phyloP scores from a whole-genome alignment of 2,329 filamentous ascomycete species.

The Aspergillus sp. region DNA sequence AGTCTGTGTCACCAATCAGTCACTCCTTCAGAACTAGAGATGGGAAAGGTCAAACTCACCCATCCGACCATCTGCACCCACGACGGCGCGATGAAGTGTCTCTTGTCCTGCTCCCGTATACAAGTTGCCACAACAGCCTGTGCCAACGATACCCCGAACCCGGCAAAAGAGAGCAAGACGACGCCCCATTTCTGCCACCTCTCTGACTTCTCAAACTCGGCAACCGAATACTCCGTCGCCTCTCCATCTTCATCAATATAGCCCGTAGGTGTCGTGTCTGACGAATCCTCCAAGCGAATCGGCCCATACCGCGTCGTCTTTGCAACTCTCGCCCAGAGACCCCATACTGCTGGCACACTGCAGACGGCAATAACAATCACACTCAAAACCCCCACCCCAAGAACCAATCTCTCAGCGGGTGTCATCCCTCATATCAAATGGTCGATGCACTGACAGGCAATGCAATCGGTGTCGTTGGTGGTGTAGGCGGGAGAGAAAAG shows the following conservation, averaged over 20 bases:
- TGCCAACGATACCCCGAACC: constrained; percentile 57
- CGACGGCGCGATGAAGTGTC: constrained; percentile 50
- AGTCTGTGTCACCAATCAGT: constrained; percentile 16
- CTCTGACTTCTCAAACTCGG: constrained; percentile 57
- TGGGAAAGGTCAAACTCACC: constrained; percentile 50
- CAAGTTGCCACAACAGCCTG: constrained; percentile 54
- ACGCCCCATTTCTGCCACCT: constrained; percentile 57
- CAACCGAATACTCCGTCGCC: constrained; percentile 63
- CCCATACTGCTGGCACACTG: constrained; percentile 27
- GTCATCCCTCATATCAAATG: constrained; percentile 21
- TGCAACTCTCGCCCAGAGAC: constrained; percentile 19
- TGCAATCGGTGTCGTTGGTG: no score
- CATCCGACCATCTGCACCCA: constrained; percentile 63
- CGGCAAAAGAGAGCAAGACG: constrained; percentile 54
- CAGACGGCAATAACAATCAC: constrained; percentile 23
- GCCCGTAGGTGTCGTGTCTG: constrained; percentile 34
- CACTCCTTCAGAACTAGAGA: neutral
- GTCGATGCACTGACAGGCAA: neutral
- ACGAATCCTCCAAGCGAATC: constrained; percentile 19
- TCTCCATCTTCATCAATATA: constrained; percentile 72
- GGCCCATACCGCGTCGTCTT: constrained; percentile 2
- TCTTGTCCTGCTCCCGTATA: constrained; percentile 12
- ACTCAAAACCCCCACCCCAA: constrained; percentile 24
- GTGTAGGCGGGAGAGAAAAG: neutral
- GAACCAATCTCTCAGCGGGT: constrained; percentile 19